Base-by-base conservation (phyloP, 2,329 filamentous ascomycete genomes). In the Trichoderma koningiopsis region DNA sequence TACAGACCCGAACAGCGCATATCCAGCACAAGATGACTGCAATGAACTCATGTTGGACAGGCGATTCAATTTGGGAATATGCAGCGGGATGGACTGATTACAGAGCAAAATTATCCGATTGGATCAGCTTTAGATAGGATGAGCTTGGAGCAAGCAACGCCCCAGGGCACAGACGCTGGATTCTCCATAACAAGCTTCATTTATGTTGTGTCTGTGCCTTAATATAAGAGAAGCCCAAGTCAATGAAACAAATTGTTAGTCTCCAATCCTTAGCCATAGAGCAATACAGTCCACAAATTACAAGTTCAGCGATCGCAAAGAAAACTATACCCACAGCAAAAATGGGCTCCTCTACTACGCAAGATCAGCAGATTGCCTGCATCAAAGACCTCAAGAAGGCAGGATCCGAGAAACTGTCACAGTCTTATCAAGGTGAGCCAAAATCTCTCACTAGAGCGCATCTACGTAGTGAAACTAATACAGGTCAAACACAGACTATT, bases 111-210 rank as follows among this genome's bases (percentile, higher is more conserved):
- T 31, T 40, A 55, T 60, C 53, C 47, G 65, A 68, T 60, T 60
- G 56, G 57, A 59, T 29, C 31, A 53, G 27, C n/a, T 53, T 55
- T 47, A 60, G 33, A 27, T 53, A 22, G 37, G 37, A 53, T 52
- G 56, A 55, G 37, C 63, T 37, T 13, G 58, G 63, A 66, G 63
- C 27, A 43, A 40, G 53, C 53, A 52, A 37, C 58, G n/a, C 29
- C 19, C 40, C 40, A 29, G 27, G 35, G 55, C n/a, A 58, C 33
- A 49, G 37, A 58, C 22, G 40, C 52, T 58, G 53, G n/a, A 52
- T 37, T 35, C 24, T 14, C n/a, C 53, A 22, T 35, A 22, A 22
- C 27, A 27, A 57, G 35, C 24, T 47, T 66, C 53, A 47, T 37
- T 66, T 35, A 33, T 27, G 53, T 40, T 58, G 35, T 37, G 24